Conservation (phyloP, 2,329 filamentous ascomycete species). For the Fusarium sp. region DNA sequence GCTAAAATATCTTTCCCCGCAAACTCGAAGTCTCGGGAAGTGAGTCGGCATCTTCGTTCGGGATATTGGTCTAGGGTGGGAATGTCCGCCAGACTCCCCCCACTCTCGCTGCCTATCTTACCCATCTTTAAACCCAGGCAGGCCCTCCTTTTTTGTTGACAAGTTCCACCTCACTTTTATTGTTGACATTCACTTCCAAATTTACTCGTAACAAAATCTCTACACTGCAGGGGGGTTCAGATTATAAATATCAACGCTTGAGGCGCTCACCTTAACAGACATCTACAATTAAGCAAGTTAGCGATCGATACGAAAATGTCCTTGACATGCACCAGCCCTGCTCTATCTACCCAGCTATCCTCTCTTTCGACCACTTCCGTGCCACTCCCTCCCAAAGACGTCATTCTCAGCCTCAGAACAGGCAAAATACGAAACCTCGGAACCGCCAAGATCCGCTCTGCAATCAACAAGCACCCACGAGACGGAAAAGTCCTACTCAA, state of each 20-base stretch:
- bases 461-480: slow-evolving; percentile 31
- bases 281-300: too few species aligned
- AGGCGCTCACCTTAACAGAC: background rate
- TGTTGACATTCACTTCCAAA: too few species aligned
- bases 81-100: background rate
- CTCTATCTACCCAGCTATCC: background rate
- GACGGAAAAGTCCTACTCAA: slow-evolving; percentile 26
- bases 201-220: too few species aligned
- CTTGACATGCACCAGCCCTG: background rate
- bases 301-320: background rate
- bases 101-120: too few species aligned
- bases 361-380: background rate
- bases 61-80: background rate
- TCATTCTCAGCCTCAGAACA: slow-evolving; percentile 32
- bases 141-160: too few species aligned
- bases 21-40: background rate
- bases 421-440: slow-evolving; percentile 30
- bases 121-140: too few species aligned
- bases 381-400: slow-evolving; percentile 27
- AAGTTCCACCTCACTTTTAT: too few species aligned
- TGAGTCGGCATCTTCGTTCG: background rate
- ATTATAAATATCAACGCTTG: background rate
- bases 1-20: background rate
- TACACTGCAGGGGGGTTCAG: too few species aligned
- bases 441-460: slow-evolving; percentile 31